Conservation (phyloP, 306 rosid genomes). For the Malus orientalis region DNA sequence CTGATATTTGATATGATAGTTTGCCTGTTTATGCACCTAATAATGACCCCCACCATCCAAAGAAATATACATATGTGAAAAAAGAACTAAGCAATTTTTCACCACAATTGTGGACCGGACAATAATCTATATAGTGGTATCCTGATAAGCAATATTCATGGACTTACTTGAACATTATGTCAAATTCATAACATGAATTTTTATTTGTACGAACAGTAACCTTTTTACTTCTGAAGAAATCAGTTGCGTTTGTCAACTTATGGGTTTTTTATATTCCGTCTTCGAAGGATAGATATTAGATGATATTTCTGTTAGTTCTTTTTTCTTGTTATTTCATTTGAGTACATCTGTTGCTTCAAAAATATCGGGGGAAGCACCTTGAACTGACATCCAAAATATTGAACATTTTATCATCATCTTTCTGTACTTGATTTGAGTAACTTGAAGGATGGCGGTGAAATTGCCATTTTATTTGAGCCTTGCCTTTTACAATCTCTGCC, state of each 20-base stretch:
- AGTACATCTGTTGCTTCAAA: background rate
- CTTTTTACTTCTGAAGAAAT: background rate
- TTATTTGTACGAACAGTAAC: background rate
- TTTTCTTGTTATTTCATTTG: background rate
- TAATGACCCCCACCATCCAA: background rate
- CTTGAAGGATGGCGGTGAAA: background rate
- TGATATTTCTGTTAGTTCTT: background rate
- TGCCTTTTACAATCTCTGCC: background rate
- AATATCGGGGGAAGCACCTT: background rate
- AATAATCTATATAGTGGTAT: background rate
- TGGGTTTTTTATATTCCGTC: background rate
- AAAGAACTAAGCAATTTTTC: background rate
- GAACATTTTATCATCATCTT: background rate
- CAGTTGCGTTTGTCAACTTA: background rate
- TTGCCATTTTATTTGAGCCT: background rate
- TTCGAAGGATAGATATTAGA: background rate
- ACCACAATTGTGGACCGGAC: background rate
- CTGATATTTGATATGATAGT: background rate
- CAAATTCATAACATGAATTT: background rate
- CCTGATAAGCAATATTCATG: background rate
- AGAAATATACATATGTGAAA: background rate
- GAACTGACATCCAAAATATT: background rate
- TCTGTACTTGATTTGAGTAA: too few species aligned
- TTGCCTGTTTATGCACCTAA: background rate
- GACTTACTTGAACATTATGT: background rate